A percentile compares a stretch with the other conserved stretches of the same genome.
These are phyloP conservation scores for Ceratocystis cacaofunesta DNA, from an alignment of 2,329 filamentous ascomycete genomes.

Conservation along the genomic window DNA sequence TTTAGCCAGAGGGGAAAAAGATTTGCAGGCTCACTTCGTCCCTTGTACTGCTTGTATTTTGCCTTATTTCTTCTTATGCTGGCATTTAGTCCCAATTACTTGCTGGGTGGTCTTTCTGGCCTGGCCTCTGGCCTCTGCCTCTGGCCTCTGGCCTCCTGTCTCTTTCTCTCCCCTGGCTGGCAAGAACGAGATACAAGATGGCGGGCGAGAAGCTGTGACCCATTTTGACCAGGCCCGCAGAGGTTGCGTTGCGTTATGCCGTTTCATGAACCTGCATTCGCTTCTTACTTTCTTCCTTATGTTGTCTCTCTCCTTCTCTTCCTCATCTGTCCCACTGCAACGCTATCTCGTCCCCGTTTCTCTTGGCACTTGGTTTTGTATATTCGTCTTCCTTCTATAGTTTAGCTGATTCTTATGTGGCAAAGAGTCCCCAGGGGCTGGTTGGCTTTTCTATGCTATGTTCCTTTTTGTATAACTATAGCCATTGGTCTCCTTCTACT, in stretches of 20 bases:
- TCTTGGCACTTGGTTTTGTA: conserved; percentile 2
- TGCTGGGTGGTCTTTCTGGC: too few species aligned
- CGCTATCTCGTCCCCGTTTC: neutral
- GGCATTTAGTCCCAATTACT: neutral
- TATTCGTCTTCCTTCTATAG: conserved; percentile 2
- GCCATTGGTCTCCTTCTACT: neutral
- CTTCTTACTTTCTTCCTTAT: neutral
- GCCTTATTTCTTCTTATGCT: neutral
- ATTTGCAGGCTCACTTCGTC: neutral
- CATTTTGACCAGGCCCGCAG: neutral
- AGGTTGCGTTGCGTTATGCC: neutral
- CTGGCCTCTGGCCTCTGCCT: neutral
- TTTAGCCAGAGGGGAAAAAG: neutral
- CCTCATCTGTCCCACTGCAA: neutral
- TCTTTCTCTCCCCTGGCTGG: neutral
- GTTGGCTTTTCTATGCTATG: neutral
- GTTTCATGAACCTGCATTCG: conserved; percentile 7
- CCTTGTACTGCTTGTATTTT: neutral
- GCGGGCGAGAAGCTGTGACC: neutral
- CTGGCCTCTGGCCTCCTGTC: neutral
- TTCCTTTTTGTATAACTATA: neutral
- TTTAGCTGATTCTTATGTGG: neutral
- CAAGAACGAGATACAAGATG: neutral
- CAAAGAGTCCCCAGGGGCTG: conserved; percentile 2
- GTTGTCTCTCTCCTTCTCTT: neutral